These are phyloP conservation scores for Colletotrichum karsti DNA, from an alignment of 2,329 filamentous ascomycete species.

Conservation along the genomic window DNA sequence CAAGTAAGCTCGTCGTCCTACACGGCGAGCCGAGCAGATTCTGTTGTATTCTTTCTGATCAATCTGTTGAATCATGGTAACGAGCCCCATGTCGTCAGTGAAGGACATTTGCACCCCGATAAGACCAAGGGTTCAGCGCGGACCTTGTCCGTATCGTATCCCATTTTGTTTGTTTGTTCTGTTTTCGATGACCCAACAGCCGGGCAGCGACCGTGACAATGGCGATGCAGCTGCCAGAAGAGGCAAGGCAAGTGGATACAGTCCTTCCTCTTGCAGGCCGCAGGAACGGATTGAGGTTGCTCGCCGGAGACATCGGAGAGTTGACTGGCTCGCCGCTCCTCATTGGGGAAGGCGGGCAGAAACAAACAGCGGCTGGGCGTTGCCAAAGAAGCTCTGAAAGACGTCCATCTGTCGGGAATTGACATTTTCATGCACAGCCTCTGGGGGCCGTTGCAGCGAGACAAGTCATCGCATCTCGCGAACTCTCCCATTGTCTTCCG, in stretches of 20 bases:
- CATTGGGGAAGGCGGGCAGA: neutral
- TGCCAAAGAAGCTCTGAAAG: constrained; percentile 1
- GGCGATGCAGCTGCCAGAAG: neutral
- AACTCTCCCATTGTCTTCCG: constrained; percentile 25
- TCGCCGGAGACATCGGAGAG: neutral
- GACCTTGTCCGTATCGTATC: constrained; percentile 1
- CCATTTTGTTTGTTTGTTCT: neutral
- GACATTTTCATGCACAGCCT: constrained; percentile 6
- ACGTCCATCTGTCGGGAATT: constrained; percentile 12
- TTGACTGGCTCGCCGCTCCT: neutral
- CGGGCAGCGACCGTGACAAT: neutral
- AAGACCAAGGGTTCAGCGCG: neutral
- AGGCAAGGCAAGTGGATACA: neutral
- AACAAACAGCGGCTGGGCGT: neutral
- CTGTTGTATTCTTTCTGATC: too few relatives aligned
- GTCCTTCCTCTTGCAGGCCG: neutral
- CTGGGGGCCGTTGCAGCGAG: neutral
- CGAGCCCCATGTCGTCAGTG: neutral
- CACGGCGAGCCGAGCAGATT: too few relatives aligned
- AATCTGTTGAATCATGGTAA: neutral
- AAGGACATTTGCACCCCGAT: neutral
- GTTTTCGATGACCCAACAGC: neutral
- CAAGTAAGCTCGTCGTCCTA: neutral
- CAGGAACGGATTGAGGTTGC: constrained; percentile 1
- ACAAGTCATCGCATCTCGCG: constrained; percentile 29